phyloP scores from a whole-genome alignment of 768 basidiomycete genomes.

The Rhodosporidiobolus sp. region DNA sequence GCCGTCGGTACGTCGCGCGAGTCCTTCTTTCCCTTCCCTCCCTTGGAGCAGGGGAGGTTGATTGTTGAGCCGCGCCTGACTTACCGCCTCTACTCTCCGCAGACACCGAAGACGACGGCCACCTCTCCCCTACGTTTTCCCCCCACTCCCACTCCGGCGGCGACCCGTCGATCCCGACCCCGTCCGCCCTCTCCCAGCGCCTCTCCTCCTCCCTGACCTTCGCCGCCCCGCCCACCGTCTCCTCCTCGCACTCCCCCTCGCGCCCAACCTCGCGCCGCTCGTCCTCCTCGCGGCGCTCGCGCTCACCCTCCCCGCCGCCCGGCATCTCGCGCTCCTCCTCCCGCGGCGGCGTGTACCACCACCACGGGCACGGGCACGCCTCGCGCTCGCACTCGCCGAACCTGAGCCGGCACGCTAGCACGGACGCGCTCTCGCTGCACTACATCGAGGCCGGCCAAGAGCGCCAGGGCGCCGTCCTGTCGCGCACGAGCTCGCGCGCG shows the following conservation, averaged over 20 bases:
- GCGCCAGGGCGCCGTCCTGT: not conserved
- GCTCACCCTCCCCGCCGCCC: slow-evolving; percentile 14
- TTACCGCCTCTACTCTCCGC: not conserved
- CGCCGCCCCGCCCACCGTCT: slow-evolving; percentile 14
- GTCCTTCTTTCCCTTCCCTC: not conserved
- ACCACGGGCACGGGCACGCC: not conserved
- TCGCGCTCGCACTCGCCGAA: slow-evolving; percentile 30
- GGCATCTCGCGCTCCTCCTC: not conserved
- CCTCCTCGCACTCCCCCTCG: slow-evolving; percentile 10
- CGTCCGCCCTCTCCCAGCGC: slow-evolving; percentile 27
- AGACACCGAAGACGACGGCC: slow-evolving; percentile 16
- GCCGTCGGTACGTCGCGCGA: not conserved
- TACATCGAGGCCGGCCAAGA: slow-evolving; percentile 29
- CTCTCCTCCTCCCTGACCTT: slow-evolving; percentile 32
- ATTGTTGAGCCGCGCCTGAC: not conserved
- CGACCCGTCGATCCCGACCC: slow-evolving; percentile 9
- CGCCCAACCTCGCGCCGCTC: slow-evolving; percentile 20
- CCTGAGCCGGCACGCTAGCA: slow-evolving; percentile 21
- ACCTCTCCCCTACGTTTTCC: not conserved
- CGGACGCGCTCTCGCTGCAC: slow-evolving; percentile 34
- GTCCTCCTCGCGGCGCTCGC: slow-evolving; percentile 11
- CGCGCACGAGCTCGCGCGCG: slow-evolving; percentile 14
- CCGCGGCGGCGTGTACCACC: too few relatives aligned
- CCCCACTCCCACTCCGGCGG: not conserved
- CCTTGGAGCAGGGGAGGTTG: too few relatives aligned